Evolutionary conservation across 768 basidiomycete genomes (phyloP).

Genomic region (Mycena olivaceomarginata): DNA sequence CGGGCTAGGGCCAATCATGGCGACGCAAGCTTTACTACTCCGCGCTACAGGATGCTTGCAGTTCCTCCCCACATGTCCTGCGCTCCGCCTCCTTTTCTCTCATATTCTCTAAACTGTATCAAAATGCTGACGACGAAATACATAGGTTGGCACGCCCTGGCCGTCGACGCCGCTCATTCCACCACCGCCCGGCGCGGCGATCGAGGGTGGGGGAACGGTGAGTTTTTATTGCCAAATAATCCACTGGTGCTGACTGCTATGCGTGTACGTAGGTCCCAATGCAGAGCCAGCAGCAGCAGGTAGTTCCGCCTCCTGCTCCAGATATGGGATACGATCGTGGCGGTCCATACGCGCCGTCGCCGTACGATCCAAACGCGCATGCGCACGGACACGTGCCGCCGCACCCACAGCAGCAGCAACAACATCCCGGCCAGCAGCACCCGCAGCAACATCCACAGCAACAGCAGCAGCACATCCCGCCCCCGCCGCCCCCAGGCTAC

Average conservation of each 20-base stretch:
- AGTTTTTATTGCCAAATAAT: neutral
- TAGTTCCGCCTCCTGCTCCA: neutral
- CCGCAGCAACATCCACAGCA: conserved; percentile 45
- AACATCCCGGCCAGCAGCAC: conserved; percentile 47
- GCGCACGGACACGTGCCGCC: conserved; percentile 35
- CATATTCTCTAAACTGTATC: neutral
- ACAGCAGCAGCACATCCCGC: conserved; percentile 42
- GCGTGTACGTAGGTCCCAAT: conserved; percentile 5
- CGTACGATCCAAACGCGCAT: conserved; percentile 37
- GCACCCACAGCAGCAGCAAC: conserved; percentile 49
- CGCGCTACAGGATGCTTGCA: too few relatives aligned
- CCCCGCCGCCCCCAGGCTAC: conserved; percentile 45
- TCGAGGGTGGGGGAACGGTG: conserved; percentile 35
- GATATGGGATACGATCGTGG: conserved; percentile 42
- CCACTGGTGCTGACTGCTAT: neutral
- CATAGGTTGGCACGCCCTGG: conserved; percentile 38
- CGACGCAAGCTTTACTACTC: too few relatives aligned
- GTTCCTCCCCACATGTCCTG: neutral
- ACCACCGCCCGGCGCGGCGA: conserved; percentile 46
- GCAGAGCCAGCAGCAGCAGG: neutral
- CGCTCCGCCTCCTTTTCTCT: too few relatives aligned
- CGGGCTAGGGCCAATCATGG: too few relatives aligned
- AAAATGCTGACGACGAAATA: neutral
- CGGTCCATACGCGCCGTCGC: conserved; percentile 38
- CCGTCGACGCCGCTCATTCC: conserved; percentile 43